Conservation (phyloP, 2,329 filamentous ascomycete species). For the Aspergillus awamori region DNA sequence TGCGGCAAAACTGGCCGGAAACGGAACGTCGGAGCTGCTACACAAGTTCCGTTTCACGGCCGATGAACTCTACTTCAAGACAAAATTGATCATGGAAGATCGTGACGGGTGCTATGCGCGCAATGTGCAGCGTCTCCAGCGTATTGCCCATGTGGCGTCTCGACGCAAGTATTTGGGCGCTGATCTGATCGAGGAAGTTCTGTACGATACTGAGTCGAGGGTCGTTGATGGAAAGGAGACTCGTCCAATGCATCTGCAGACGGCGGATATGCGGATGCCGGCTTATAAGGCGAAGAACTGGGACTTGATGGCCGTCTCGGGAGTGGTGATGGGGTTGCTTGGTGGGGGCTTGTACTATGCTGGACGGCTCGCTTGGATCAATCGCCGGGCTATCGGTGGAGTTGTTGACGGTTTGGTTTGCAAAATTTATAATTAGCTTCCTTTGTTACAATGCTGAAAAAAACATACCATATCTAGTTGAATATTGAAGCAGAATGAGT, state of each 20-base stretch:
- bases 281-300: neutral
- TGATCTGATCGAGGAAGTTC: constrained; percentile 42
- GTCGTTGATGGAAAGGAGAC: constrained; percentile 19
- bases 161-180: constrained; percentile 41
- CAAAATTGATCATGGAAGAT: constrained; percentile 33
- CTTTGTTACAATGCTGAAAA: too few species aligned
- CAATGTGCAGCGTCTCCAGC: constrained; percentile 43
- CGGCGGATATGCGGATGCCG: constrained; percentile 37
- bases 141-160: constrained; percentile 43
- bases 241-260: constrained; percentile 49
- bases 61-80: constrained; percentile 35
- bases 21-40: constrained; percentile 41
- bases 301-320: neutral
- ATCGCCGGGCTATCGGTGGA: neutral
- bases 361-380: neutral
- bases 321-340: neutral
- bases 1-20: constrained; percentile 37
- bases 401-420: neutral
- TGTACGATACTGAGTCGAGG: constrained; percentile 39
- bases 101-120: constrained; percentile 31
- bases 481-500: too few species aligned
- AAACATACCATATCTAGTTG: too few species aligned
- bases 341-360: neutral
- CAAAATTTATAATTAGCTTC: too few species aligned
- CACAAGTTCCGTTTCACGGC: constrained; percentile 44